phyloP scores from a whole-genome alignment of 345 rosid species.

The Aquilaria sinensis region DNA sequence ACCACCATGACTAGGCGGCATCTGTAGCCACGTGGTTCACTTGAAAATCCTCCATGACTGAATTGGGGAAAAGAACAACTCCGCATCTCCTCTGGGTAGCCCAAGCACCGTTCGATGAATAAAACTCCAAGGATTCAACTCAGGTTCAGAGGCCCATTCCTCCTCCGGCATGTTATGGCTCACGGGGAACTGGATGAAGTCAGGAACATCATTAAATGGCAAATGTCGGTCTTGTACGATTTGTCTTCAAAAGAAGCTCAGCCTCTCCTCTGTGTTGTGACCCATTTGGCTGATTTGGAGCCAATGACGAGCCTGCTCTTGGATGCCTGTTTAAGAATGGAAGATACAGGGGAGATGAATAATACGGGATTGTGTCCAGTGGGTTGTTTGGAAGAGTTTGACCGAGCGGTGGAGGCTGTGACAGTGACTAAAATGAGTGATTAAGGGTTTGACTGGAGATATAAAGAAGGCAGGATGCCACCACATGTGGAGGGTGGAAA shows the following conservation, averaged over 20 bases:
- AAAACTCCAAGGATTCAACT: too few relatives aligned
- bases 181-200: conserved; percentile 30
- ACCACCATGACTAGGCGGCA: too few relatives aligned
- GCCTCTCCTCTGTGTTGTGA: conserved; percentile 36
- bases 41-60: too few relatives aligned
- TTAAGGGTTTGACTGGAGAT: conserved; percentile 26
- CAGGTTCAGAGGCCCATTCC: conserved; percentile 24
- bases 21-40: too few relatives aligned
- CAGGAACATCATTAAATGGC: conserved; percentile 40
- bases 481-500: conserved; percentile 31
- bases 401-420: conserved; percentile 20
- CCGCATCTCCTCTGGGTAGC: too few relatives aligned
- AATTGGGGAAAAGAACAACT: too few relatives aligned
- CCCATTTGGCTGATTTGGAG: conserved; percentile 28
- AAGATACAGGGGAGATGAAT: not conserved
- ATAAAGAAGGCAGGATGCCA: conserved; percentile 34
- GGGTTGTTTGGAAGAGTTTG: conserved; percentile 33
- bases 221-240: conserved; percentile 25
- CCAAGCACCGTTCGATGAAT: too few relatives aligned
- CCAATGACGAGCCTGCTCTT: conserved; percentile 37
- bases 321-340: conserved; percentile 31
- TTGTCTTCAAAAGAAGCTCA: conserved; percentile 26
- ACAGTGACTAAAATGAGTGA: conserved; percentile 24
- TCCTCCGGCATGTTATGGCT: conserved; percentile 44
- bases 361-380: not conserved